A percentile compares a stretch with the other conserved stretches of the same genome.
phyloP scores from a whole-genome alignment of 116 monocot species.

The Papilionanthe hybrid region DNA sequence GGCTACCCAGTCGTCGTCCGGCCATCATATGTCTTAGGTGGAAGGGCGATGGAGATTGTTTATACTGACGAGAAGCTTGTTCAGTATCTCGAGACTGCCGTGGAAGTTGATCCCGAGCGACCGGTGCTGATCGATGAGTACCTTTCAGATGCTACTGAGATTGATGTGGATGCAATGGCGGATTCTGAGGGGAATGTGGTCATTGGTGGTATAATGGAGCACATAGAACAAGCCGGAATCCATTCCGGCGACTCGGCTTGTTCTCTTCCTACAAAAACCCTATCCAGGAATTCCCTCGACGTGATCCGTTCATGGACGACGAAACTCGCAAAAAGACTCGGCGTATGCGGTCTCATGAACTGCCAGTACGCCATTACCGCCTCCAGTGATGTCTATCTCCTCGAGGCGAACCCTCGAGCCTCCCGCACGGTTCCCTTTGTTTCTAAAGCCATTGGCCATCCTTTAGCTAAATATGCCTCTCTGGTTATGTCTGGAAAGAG shows the following conservation, averaged over 20 bases:
- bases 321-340: slow-evolving; percentile 63
- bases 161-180: slow-evolving; percentile 88
- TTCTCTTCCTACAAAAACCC: slow-evolving; percentile 78
- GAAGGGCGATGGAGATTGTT: slow-evolving; percentile 96
- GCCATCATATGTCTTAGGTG: slow-evolving; percentile 93
- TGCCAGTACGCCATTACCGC: slow-evolving; percentile 92
- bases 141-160: slow-evolving; percentile 81
- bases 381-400: slow-evolving; percentile 67
- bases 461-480: slow-evolving; percentile 89
- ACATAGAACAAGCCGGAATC: slow-evolving; percentile 97
- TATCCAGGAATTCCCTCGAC: slow-evolving; percentile 51
- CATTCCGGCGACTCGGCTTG: slow-evolving; percentile 98
- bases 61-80: slow-evolving; percentile 77
- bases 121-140: slow-evolving; percentile 89
- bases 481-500: slow-evolving; percentile 89
- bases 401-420: slow-evolving; percentile 96
- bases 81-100: slow-evolving; percentile 83
- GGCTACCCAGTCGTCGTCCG: slow-evolving; percentile 96
- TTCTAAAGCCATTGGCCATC: slow-evolving; percentile 91
- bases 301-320: slow-evolving; percentile 74
- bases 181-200: slow-evolving; percentile 78
- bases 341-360: slow-evolving; percentile 94
- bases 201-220: slow-evolving; percentile 99
- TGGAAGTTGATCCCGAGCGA: slow-evolving; percentile 84
- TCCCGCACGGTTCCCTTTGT: slow-evolving; percentile 98